phyloP scores from a whole-genome alignment of 176 grass and related monocot genomes.

The Chloris gayana region DNA sequence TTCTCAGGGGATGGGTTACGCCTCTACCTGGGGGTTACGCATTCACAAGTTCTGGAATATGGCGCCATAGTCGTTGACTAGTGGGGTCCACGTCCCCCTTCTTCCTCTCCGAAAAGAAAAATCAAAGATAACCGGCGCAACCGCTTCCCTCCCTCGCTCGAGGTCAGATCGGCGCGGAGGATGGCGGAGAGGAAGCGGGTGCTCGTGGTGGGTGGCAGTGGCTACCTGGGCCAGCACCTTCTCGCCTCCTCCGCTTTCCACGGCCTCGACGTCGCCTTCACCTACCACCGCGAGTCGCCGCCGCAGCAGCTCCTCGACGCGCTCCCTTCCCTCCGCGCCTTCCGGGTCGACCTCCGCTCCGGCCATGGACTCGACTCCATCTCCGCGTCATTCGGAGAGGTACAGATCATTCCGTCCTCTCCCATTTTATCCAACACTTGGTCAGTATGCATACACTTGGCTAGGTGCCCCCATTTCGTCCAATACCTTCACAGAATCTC shows the following conservation, averaged over 20 bases:
- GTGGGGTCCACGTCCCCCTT: neutral
- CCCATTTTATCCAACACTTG: neutral
- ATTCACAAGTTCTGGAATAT: too few species aligned
- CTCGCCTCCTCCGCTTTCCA: slow-evolving; percentile 32
- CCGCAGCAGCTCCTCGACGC: slow-evolving; percentile 65
- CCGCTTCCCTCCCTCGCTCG: neutral
- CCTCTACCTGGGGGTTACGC: neutral
- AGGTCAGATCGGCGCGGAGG: neutral
- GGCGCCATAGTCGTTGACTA: neutral
- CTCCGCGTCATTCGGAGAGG: slow-evolving; percentile 70
- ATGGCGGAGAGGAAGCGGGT: slow-evolving; percentile 46
- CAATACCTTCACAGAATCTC: neutral
- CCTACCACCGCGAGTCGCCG: slow-evolving; percentile 60
- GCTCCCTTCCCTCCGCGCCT: slow-evolving; percentile 58
- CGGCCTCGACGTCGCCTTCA: slow-evolving; percentile 68
- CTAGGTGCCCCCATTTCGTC: neutral
- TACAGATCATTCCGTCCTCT: neutral
- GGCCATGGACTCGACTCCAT: slow-evolving; percentile 59
- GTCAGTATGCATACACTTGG: too few species aligned
- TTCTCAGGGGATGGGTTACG: neutral
- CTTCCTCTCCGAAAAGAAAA: too few species aligned
- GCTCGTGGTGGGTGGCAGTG: slow-evolving; percentile 83
- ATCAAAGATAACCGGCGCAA: neutral
- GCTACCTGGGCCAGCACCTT: slow-evolving; percentile 92
- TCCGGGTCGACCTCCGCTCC: slow-evolving; percentile 69